Evolutionary conservation across 345 rosid genomes (phyloP).

Genomic region (Arabidopsis suecica): DNA sequence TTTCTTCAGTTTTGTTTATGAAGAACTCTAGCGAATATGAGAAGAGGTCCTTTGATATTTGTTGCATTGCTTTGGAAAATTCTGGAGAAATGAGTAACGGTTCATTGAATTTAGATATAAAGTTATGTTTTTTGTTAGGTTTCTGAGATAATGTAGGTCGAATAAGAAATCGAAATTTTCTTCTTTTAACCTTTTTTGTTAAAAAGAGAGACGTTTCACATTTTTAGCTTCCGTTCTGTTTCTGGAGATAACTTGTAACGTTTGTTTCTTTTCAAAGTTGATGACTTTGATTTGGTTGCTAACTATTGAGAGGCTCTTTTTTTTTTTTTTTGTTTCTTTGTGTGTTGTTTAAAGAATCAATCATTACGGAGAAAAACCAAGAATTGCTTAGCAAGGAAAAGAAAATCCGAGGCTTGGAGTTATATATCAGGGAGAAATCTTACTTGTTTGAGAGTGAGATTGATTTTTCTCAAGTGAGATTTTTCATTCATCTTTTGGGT

Average conservation of each 20-base stretch:
- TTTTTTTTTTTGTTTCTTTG: slow-evolving; percentile 6
- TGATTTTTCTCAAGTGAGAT: slow-evolving; percentile 48
- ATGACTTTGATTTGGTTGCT: slow-evolving; percentile 20
- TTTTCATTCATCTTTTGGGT: slow-evolving; percentile 9
- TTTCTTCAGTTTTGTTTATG: background rate
- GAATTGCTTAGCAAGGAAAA: slow-evolving; percentile 47
- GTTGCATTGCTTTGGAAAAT: slow-evolving; percentile 9
- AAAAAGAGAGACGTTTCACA: slow-evolving; percentile 6
- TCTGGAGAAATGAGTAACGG: slow-evolving; percentile 31
- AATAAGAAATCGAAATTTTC: background rate
- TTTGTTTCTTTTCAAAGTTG: slow-evolving; percentile 1
- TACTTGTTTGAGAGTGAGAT: slow-evolving; percentile 44
- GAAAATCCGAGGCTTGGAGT: slow-evolving; percentile 45
- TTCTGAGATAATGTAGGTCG: background rate
- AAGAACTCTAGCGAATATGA: slow-evolving; percentile 4
- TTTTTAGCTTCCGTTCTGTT: slow-evolving; percentile 19
- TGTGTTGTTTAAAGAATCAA: slow-evolving; percentile 41
- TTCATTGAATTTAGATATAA: background rate
- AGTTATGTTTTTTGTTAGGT: background rate
- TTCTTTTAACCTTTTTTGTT: background rate
- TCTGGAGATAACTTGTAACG: slow-evolving; percentile 31
- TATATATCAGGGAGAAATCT: slow-evolving; percentile 45
- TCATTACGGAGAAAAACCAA: slow-evolving; percentile 41
- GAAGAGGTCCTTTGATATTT: background rate
- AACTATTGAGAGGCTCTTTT: background rate